Evolutionary conservation across 805 yeast species (phyloP).

Genomic region (Candida endomychidarum): DNA sequence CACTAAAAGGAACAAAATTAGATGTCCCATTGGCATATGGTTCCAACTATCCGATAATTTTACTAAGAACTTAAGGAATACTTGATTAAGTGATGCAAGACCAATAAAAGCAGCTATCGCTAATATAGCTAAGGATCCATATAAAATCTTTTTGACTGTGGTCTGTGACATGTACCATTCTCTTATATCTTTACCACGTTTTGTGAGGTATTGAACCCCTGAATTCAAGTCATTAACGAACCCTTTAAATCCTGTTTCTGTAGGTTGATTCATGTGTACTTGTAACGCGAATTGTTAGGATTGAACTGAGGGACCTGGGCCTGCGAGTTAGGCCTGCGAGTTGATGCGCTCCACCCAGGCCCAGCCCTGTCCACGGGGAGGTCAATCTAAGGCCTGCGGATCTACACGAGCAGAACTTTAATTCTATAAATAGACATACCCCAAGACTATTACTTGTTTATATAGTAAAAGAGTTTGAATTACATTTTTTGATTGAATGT

Average conservation of each 20-base stretch:
- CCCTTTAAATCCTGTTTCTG: neutral
- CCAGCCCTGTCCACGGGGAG: too few species aligned
- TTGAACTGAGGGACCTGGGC: too few species aligned
- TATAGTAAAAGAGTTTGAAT: too few species aligned
- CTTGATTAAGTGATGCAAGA: constrained; percentile 31
- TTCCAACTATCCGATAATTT: constrained; percentile 46
- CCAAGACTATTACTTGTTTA: too few species aligned
- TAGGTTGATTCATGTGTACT: constrained; percentile 5
- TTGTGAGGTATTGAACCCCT: constrained; percentile 1
- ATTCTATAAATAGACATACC: too few species aligned
- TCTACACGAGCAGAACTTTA: too few species aligned
- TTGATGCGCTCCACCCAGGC: too few species aligned
- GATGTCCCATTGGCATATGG: constrained; percentile 38
- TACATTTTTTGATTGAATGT: too few species aligned
- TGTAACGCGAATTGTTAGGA: too few species aligned
- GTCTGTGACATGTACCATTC: constrained; percentile 23
- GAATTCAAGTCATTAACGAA: neutral
- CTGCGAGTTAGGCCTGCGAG: too few species aligned
- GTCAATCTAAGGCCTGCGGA: too few species aligned
- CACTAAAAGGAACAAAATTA: constrained; percentile 51
- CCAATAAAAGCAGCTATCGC: constrained; percentile 20
- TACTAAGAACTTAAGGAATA: constrained; percentile 38
- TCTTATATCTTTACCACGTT: neutral
- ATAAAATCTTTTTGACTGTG: constrained; percentile 14
- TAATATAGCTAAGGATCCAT: constrained; percentile 18